phyloP scores from a whole-genome alignment of 2,329 filamentous ascomycete genomes.

The Corinectria fuckeliana region DNA sequence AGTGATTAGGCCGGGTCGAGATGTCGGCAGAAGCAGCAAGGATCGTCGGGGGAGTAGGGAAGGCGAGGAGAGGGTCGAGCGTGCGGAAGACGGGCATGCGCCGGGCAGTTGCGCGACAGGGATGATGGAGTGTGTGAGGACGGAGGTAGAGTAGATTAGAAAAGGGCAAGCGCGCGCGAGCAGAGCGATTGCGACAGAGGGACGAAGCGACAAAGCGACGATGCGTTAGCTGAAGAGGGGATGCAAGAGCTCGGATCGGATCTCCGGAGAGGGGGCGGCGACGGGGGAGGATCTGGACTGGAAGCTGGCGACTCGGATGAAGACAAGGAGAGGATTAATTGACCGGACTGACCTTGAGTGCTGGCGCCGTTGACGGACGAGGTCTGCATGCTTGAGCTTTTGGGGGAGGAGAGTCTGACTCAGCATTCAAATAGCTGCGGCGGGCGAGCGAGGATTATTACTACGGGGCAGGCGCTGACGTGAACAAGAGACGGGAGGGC shows the following conservation, averaged over 20 bases:
- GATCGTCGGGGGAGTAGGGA: slow-evolving; percentile 15
- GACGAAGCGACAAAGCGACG: slow-evolving; percentile 1
- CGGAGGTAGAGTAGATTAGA: slow-evolving; percentile 19
- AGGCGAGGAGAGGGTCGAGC: slow-evolving; percentile 18
- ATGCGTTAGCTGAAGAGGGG: not conserved
- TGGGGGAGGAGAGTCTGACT: slow-evolving; percentile 42
- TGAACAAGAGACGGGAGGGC: slow-evolving; percentile 35
- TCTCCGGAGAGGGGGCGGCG: slow-evolving; percentile 10
- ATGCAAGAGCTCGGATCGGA: not conserved
- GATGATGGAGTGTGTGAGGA: slow-evolving; percentile 28
- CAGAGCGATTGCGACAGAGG: slow-evolving; percentile 26
- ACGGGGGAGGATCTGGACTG: slow-evolving; percentile 22
- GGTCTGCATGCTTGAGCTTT: slow-evolving; percentile 43
- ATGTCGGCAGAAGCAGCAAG: slow-evolving; percentile 19
- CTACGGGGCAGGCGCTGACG: slow-evolving; percentile 39
- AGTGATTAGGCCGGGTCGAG: slow-evolving; percentile 20
- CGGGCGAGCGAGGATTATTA: slow-evolving; percentile 39
- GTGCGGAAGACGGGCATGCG: slow-evolving; percentile 23
- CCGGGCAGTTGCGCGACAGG: slow-evolving; percentile 29
- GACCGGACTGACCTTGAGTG: slow-evolving; percentile 41
- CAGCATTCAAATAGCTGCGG: slow-evolving; percentile 42
- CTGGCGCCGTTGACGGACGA: slow-evolving; percentile 43
- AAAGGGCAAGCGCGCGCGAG: slow-evolving; percentile 9
- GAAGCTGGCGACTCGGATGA: slow-evolving; percentile 10
- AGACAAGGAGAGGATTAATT: slow-evolving; percentile 29